These are phyloP conservation scores for Tolypocladium amazonense DNA, from an alignment of 2,329 filamentous ascomycete species.

Conservation along the genomic window DNA sequence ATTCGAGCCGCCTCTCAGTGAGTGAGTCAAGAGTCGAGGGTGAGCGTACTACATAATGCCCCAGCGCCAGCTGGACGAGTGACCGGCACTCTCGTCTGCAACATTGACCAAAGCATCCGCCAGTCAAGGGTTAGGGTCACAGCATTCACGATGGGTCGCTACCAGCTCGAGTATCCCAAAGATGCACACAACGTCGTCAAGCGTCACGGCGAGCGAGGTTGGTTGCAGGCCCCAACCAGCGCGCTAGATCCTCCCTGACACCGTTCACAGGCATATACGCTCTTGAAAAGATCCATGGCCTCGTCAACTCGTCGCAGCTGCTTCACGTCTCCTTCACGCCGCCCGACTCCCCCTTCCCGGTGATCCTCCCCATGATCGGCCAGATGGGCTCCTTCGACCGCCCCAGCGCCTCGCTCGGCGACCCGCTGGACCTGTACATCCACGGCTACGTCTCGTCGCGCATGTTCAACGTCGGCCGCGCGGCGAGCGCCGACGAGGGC, in stretches of 20 bases:
- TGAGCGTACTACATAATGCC: neutral
- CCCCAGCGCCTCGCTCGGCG: constrained; percentile 47
- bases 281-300: constrained; percentile 58
- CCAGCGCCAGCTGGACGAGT: neutral
- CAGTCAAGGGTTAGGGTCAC: neutral
- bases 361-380: constrained; percentile 76
- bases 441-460: constrained; percentile 77
- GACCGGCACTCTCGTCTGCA: neutral
- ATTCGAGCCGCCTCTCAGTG: neutral
- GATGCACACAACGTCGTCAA: constrained; percentile 55
- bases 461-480: constrained; percentile 54
- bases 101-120: neutral
- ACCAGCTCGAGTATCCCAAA: constrained; percentile 50
- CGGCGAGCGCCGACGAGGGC: constrained; percentile 29
- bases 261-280: constrained; percentile 53
- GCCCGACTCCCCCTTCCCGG: constrained; percentile 57
- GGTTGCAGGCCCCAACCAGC: constrained; percentile 1
- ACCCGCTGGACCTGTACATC: constrained; percentile 66
- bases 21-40: neutral
- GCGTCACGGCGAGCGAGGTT: constrained; percentile 54
- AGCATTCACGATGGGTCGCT: constrained; percentile 19
- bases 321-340: constrained; percentile 71
- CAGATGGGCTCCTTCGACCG: constrained; percentile 63
- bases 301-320: constrained; percentile 65
- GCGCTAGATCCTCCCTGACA: neutral